Base-by-base conservation (phyloP, 768 basidiomycete species). In the Tricholomella constricta region DNA sequence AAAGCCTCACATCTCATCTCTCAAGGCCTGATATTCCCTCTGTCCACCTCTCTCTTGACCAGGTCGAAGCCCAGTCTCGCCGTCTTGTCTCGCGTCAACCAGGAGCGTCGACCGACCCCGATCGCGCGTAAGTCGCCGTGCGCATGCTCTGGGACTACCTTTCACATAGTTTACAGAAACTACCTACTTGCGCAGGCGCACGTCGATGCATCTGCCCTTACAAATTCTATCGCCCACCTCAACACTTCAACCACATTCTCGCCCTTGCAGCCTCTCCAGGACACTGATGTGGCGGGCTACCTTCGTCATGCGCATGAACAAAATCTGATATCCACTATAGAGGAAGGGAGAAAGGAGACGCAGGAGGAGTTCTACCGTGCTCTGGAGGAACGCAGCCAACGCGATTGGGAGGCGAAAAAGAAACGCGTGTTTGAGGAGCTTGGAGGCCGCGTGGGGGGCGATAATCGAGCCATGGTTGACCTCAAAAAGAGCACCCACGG, bases 291-390 rank as follows among this genome's bases (percentile, higher is more conserved):
- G 46, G 84, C 89, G 29, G 92, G 92, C n/a, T 95, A 91, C 66
- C 83, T 96, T 20, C 88, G 91, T n/a, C 90, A 94, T 69, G 90
- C 91, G 1, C 92, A 96, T 63, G 94, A 98, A 65, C 94, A 95
- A 67, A 92, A 91, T 57, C 84, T 98, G 50, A 93, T 96, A 52
- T 91, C 91, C 2, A 92, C 94, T 1, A 94, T 98, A 50, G 94
- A 96, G 64, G 91, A 96, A 65, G 89, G 88, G 2, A 75, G 94
- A 36, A 83, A 86, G 57, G 85, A 91, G 60, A 95, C 94, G 0
- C 89, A 93, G 63, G 81, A 87, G 55, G 84, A 88, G 59, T 95
- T 95, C 61, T 94, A 94, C 65, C 80, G 83, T 23, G 82, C 88
- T 27, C 71, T 95, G 27, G 88, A 93, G 63, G 83, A 88, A 36